Evolutionary conservation across 2,329 filamentous ascomycete species (phyloP).

Genomic region (Pestalotiopsis sp.): DNA sequence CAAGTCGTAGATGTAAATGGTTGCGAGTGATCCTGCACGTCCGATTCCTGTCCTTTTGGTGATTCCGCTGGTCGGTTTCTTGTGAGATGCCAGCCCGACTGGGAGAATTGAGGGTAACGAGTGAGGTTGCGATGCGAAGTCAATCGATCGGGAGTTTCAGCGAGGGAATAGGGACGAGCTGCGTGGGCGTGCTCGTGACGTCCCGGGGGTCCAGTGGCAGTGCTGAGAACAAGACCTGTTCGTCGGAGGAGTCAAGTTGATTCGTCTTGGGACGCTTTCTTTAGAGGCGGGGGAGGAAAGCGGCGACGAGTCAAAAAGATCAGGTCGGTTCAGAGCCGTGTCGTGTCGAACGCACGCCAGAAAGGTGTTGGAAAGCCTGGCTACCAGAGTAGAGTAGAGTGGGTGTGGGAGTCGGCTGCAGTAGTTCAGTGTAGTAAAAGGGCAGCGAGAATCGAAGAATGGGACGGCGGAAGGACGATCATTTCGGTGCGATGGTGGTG

Average conservation of each 20-base stretch:
- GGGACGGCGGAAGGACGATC: background rate
- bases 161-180: background rate
- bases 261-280: background rate
- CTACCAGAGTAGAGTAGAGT: background rate
- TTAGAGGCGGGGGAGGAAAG: background rate
- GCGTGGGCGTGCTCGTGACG: slow-evolving; percentile 5
- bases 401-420: background rate
- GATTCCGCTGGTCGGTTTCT: background rate
- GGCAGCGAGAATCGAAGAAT: background rate
- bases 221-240: background rate
- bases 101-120: slow-evolving; percentile 3
- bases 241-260: background rate
- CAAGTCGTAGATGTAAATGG: background rate
- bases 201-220: background rate
- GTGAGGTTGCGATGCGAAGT: slow-evolving; percentile 11
- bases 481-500: background rate
- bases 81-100: background rate
- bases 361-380: background rate
- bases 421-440: background rate
- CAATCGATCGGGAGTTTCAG: slow-evolving; percentile 9
- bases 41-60: background rate
- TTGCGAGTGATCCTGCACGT: slow-evolving; percentile 8
- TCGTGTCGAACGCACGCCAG: background rate
- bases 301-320: background rate
- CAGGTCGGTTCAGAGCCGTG: background rate